These are phyloP conservation scores for Phialophora expanda DNA, from an alignment of 2,329 filamentous ascomycete genomes.

Conservation along the genomic window DNA sequence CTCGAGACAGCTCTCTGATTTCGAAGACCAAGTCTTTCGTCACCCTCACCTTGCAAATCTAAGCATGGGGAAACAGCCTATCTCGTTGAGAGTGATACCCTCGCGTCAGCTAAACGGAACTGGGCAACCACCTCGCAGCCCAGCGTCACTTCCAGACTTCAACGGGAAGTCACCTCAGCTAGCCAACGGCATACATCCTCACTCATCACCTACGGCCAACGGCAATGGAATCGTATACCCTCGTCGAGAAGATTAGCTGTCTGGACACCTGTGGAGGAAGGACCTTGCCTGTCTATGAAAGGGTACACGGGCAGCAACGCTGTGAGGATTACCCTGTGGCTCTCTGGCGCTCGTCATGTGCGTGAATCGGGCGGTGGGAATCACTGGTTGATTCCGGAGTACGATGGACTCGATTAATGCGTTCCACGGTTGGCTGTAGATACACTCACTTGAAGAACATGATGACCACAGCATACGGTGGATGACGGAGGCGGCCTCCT, in stretches of 20 bases:
- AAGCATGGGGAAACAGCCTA: constrained; percentile 29
- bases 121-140: constrained; percentile 18
- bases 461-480: constrained; percentile 9
- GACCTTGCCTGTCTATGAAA: not conserved
- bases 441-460: constrained; percentile 7
- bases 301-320: not conserved
- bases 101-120: not conserved
- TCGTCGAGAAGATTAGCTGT: constrained; percentile 19
- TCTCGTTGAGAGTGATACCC: constrained; percentile 30
- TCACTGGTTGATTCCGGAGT: not conserved
- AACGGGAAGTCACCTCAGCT: constrained; percentile 27
- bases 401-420: not conserved
- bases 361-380: not conserved
- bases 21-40: constrained; percentile 56
- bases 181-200: constrained; percentile 30
- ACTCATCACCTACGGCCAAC: constrained; percentile 22
- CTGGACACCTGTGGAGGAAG: not conserved
- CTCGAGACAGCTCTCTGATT: constrained; percentile 52
- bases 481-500: not conserved
- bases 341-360: not conserved
- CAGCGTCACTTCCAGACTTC: constrained; percentile 9
- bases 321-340: not conserved
- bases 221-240: constrained; percentile 27
- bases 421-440: constrained; percentile 14
- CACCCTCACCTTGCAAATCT: constrained; percentile 50